Conservation (phyloP, 306 rosid species). For the Coriaria nepalensis region DNA sequence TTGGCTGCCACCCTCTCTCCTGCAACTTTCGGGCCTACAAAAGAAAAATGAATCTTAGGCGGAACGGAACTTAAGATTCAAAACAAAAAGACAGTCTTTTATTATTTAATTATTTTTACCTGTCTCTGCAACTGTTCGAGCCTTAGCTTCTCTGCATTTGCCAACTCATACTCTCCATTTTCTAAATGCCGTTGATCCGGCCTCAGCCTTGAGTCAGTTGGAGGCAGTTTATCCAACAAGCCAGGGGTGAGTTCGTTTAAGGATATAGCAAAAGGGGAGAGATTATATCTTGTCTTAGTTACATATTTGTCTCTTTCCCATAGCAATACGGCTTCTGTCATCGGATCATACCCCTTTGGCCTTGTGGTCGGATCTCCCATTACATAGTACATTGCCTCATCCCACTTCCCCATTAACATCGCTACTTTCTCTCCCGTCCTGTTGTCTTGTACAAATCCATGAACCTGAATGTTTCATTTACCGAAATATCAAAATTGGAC, state of each 20-base stretch:
- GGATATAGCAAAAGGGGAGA: constrained; percentile 87
- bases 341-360: constrained; percentile 96
- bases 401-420: constrained; percentile 97
- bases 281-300: constrained; percentile 82
- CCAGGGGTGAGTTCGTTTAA: constrained; percentile 80
- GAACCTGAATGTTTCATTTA: constrained; percentile 50
- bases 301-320: constrained; percentile 74
- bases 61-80: not conserved
- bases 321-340: constrained; percentile 85
- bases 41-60: not conserved
- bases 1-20: constrained; percentile 96
- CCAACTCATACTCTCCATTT: constrained; percentile 87
- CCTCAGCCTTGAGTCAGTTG: constrained; percentile 91
- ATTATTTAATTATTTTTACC: constrained; percentile 24
- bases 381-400: constrained; percentile 92
- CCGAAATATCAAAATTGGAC: not conserved
- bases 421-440: constrained; percentile 98
- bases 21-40: constrained; percentile 92
- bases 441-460: constrained; percentile 97
- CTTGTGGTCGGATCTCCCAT: constrained; percentile 90
- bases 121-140: constrained; percentile 98
- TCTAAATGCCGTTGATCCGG: constrained; percentile 95
- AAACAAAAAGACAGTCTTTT: no score
- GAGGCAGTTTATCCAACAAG: constrained; percentile 60
- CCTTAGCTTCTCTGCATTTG: constrained; percentile 85